Evolutionary conservation across 2,329 filamentous ascomycete genomes (phyloP).

Genomic region (Tothia fuscella): DNA sequence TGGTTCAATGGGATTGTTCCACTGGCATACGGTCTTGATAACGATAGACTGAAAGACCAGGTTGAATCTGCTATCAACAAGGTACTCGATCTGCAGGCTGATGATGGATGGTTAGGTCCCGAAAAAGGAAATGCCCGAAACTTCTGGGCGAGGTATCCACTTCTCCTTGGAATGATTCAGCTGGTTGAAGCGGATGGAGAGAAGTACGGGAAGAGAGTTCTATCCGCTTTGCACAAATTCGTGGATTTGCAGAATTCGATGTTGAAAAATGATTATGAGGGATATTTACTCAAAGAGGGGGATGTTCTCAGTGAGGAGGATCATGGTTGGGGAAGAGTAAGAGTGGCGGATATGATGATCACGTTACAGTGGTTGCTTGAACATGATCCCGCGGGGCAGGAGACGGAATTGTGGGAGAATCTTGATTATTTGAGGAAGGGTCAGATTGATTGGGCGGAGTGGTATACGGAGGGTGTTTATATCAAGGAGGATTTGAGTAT

Average conservation of each 20-base stretch:
- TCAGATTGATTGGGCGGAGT: slow-evolving; percentile 22
- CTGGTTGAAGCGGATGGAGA: slow-evolving; percentile 36
- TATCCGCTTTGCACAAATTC: slow-evolving; percentile 40
- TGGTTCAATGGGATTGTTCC: slow-evolving; percentile 49
- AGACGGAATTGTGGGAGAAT: slow-evolving; percentile 27
- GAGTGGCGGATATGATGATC: slow-evolving; percentile 32
- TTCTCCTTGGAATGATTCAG: slow-evolving; percentile 40
- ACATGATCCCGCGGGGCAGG: slow-evolving; percentile 23
- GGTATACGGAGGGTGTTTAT: slow-evolving; percentile 17
- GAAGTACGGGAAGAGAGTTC: slow-evolving; percentile 30
- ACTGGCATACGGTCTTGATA: slow-evolving; percentile 39
- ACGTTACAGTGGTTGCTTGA: slow-evolving; percentile 39
- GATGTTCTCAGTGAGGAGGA: slow-evolving; percentile 29
- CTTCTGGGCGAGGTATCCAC: slow-evolving; percentile 42
- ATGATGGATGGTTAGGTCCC: slow-evolving; percentile 48
- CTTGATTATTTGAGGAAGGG: slow-evolving; percentile 32
- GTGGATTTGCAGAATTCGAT: slow-evolving; percentile 40
- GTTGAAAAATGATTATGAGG: slow-evolving; percentile 41
- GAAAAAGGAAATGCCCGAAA: slow-evolving; percentile 34
- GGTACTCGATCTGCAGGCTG: slow-evolving; percentile 36
- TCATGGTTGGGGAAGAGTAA: slow-evolving; percentile 8
- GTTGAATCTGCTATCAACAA: slow-evolving; percentile 34
- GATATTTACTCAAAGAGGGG: slow-evolving; percentile 34
- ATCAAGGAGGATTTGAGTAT: slow-evolving; percentile 19
- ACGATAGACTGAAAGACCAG: slow-evolving; percentile 38